Evolutionary conservation across 139 green algal genomes (phyloP).

Genomic region (Coelastrella sp.): DNA sequence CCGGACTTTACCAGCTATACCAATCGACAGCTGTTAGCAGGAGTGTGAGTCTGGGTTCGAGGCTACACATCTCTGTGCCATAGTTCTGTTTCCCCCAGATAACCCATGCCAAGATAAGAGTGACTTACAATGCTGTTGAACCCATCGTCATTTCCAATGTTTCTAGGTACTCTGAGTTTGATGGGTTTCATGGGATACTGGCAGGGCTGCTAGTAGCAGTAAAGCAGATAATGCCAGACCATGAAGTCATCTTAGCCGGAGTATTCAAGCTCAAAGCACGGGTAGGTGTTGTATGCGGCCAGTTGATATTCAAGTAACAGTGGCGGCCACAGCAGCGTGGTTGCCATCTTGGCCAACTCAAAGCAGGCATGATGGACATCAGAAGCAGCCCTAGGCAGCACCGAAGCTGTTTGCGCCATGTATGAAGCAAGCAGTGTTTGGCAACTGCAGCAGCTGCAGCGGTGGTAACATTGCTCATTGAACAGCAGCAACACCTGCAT

Average conservation of each 20-base stretch:
- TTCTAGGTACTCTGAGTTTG: constrained; percentile 78
- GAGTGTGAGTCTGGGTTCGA: too few species aligned
- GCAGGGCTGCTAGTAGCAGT: constrained; percentile 89
- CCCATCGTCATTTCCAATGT: neutral
- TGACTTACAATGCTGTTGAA: neutral
- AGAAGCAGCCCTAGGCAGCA: too few species aligned
- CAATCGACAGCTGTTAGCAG: too few species aligned
- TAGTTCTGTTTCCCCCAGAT: too few species aligned
- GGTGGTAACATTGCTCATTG: neutral
- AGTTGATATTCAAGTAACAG: neutral
- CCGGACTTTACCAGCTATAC: too few species aligned
- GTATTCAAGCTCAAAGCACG: constrained; percentile 81
- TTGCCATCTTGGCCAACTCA: too few species aligned
- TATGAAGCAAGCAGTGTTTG: too few species aligned
- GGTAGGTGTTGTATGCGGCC: constrained; percentile 55
- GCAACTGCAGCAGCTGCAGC: neutral
- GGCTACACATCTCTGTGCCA: too few species aligned
- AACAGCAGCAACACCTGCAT: neutral
- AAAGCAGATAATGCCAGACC: constrained; percentile 95
- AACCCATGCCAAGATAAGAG: neutral
- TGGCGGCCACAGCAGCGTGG: neutral
- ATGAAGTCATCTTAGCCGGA: constrained; percentile 83
- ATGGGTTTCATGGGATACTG: constrained; percentile 91
- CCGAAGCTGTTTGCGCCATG: too few species aligned
- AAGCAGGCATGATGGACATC: too few species aligned